Evolutionary conservation across 2,329 filamentous ascomycete species (phyloP).

Genomic region (Verticillium nonalfalfae): DNA sequence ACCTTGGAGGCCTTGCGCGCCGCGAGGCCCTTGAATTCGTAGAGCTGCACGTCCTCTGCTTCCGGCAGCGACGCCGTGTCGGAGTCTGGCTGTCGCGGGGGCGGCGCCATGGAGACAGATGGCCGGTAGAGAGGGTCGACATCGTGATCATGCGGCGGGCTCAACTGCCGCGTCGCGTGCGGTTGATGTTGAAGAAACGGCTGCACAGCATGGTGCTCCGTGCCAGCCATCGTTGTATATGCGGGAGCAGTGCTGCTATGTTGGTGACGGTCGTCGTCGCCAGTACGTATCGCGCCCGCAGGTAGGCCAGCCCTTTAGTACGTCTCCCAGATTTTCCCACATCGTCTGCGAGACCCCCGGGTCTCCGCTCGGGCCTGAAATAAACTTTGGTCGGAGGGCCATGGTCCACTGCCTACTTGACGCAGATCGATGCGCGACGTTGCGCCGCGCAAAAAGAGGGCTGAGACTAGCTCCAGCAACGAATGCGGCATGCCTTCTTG

Average conservation of each 20-base stretch:
- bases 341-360: too few species aligned
- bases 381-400: not conserved
- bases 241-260: too few species aligned
- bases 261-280: too few species aligned
- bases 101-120: not conserved
- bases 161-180: not conserved
- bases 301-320: too few species aligned
- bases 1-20: not conserved
- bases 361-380: not conserved
- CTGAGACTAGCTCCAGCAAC: not conserved
- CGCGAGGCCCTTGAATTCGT: not conserved
- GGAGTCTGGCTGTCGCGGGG: not conserved
- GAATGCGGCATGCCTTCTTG: not conserved
- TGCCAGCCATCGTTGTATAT: not conserved
- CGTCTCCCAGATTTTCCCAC: too few species aligned
- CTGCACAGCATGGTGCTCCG: not conserved
- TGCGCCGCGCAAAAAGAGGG: not conserved
- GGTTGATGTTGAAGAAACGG: not conserved
- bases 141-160: not conserved
- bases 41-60: not conserved
- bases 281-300: too few species aligned
- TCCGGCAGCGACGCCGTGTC: not conserved
- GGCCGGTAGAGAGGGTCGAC: not conserved
- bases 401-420: not conserved
- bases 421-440: not conserved